These are phyloP conservation scores for Pyricularia sp. DNA, from an alignment of 2,329 filamentous ascomycete genomes.

Conservation along the genomic window DNA sequence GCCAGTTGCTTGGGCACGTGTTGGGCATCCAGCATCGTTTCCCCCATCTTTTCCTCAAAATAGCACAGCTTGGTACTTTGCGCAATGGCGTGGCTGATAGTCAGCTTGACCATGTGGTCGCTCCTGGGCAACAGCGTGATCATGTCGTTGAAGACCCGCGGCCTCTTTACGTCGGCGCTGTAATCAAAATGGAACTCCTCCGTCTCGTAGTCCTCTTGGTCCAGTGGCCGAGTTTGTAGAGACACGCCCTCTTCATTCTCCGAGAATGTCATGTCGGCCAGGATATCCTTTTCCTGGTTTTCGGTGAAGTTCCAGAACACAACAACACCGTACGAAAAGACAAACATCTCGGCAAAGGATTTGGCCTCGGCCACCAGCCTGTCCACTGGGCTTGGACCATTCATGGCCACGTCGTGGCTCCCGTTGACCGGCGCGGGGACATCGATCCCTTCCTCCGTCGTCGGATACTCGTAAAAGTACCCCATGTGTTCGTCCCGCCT, in stretches of 20 bases:
- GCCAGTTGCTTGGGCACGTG: slow-evolving; percentile 85
- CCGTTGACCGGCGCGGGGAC: not conserved
- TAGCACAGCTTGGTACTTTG: slow-evolving; percentile 95
- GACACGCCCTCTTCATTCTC: slow-evolving; percentile 53
- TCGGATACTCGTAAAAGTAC: slow-evolving; percentile 63
- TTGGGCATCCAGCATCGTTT: slow-evolving; percentile 88
- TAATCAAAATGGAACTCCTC: slow-evolving; percentile 99
- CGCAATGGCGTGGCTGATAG: slow-evolving; percentile 93
- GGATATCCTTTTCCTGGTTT: slow-evolving; percentile 86
- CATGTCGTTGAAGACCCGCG: slow-evolving; percentile 98
- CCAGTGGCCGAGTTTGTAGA: slow-evolving; percentile 69
- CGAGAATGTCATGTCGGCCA: slow-evolving; percentile 89
- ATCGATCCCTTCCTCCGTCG: slow-evolving; percentile 10
- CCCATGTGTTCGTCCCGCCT: slow-evolving; percentile 82
- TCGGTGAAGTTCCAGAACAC: slow-evolving; percentile 99
- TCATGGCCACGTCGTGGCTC: slow-evolving; percentile 10
- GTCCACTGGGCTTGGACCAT: slow-evolving; percentile 36
- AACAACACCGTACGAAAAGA: slow-evolving; percentile 93
- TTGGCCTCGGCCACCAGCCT: slow-evolving; percentile 62
- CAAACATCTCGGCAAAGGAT: slow-evolving; percentile 87
- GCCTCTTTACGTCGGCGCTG: slow-evolving; percentile 73
- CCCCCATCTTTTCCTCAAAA: slow-evolving; percentile 92
- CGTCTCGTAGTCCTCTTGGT: slow-evolving; percentile 89
- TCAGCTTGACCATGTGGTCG: slow-evolving; percentile 98
- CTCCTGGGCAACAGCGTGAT: slow-evolving; percentile 83